Conservation (phyloP, 192 early-diverging fungal genomes). For the Chytriomyces confervae region DNA sequence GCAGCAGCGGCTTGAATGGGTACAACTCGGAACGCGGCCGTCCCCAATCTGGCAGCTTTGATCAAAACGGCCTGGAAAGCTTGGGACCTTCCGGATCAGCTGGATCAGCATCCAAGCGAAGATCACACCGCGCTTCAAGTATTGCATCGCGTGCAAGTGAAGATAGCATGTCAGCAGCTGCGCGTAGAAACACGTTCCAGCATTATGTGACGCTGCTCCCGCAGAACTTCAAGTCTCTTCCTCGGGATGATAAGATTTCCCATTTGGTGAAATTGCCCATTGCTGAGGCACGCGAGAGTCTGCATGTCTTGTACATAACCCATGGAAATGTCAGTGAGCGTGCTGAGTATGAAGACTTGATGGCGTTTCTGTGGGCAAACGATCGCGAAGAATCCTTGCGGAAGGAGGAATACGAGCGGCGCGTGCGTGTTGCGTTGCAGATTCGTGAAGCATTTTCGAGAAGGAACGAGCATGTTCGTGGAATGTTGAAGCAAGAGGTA, state of each 20-base stretch:
- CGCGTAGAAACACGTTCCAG: slow-evolving; percentile 4
- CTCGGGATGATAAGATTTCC: slow-evolving; percentile 28
- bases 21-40: neutral
- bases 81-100: neutral
- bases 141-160: slow-evolving; percentile 15
- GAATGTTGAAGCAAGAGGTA: slow-evolving; percentile 26
- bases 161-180: slow-evolving; percentile 24
- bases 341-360: slow-evolving; percentile 37
- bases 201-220: slow-evolving; percentile 29
- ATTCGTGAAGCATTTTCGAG: slow-evolving; percentile 17
- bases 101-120: neutral
- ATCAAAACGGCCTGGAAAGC: neutral
- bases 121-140: neutral
- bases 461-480: slow-evolving; percentile 18
- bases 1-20: neutral
- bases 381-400: slow-evolving; percentile 24
- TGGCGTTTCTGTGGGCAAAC: slow-evolving; percentile 31
- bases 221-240: slow-evolving; percentile 10
- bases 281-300: slow-evolving; percentile 5
- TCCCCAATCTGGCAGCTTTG: slow-evolving; percentile 1
- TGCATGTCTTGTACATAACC: slow-evolving; percentile 23
- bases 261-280: slow-evolving; percentile 16
- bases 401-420: slow-evolving; percentile 31
- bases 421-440: slow-evolving; percentile 18
- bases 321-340: slow-evolving; percentile 5